Evolutionary conservation across 2,329 filamentous ascomycete genomes (phyloP).

Genomic region (Orbilia brochopaga): DNA sequence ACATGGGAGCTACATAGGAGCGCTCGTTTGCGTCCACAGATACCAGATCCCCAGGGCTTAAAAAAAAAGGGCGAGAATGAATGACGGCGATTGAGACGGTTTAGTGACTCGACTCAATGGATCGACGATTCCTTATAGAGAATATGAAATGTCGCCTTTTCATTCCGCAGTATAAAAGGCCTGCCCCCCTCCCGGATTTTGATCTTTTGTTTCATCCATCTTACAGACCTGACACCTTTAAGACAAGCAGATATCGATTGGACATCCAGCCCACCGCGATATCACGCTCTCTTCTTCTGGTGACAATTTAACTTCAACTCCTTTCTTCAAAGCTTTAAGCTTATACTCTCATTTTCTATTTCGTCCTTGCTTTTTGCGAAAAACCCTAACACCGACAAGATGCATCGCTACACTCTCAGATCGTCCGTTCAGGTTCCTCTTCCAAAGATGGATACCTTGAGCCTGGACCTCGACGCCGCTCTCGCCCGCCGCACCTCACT

Average conservation of each 20-base stretch:
- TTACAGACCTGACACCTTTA: slow-evolving; percentile 19
- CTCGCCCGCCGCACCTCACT: slow-evolving; percentile 39
- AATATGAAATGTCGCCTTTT: slow-evolving; percentile 27
- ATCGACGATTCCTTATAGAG: slow-evolving; percentile 23
- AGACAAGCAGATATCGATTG: slow-evolving; percentile 30
- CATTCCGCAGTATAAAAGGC: slow-evolving; percentile 38
- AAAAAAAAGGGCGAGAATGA: slow-evolving; percentile 35
- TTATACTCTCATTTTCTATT: slow-evolving; percentile 16
- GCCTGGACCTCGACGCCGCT: slow-evolving; percentile 46
- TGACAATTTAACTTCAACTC: slow-evolving; percentile 5
- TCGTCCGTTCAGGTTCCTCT: slow-evolving; percentile 49
- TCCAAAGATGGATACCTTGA: slow-evolving; percentile 49
- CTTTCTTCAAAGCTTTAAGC: slow-evolving; percentile 12
- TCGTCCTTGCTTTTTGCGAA: too few relatives aligned
- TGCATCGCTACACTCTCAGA: slow-evolving; percentile 45
- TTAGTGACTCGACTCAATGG: slow-evolving; percentile 43
- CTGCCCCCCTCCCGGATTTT: slow-evolving; percentile 33
- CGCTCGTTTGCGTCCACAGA: slow-evolving; percentile 21
- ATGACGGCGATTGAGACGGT: slow-evolving; percentile 37
- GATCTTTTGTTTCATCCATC: slow-evolving; percentile 44
- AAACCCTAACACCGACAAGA: slow-evolving; percentile 11
- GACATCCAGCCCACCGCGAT: slow-evolving; percentile 4
- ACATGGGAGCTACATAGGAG: slow-evolving; percentile 40
- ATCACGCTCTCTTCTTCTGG: slow-evolving; percentile 6
- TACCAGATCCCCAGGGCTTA: slow-evolving; percentile 24